Percentiles rank a stretch among this genome's conserved stretches.
Conservation (phyloP, 2,329 filamentous ascomycete species). For the Aureobasidium zeae region DNA sequence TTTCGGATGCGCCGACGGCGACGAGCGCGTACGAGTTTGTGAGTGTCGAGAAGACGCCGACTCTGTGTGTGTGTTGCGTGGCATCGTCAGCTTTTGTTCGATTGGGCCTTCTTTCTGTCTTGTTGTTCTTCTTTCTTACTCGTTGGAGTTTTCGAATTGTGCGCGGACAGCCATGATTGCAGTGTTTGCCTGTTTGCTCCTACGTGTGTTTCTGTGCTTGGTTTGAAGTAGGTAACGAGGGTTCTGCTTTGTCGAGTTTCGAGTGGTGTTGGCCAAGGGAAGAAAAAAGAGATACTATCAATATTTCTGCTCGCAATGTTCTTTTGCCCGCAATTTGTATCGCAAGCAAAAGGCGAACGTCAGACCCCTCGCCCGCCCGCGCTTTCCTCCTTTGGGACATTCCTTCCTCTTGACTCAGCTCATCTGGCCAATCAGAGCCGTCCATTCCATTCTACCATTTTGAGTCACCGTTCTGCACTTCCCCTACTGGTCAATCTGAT, state of each 20-base stretch:
- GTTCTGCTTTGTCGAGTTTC: background rate
- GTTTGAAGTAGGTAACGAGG: too few relatives aligned
- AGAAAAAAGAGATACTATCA: too few relatives aligned
- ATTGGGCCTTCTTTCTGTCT: background rate
- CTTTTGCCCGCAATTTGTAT: constrained; percentile 15
- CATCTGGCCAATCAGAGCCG: constrained; percentile 2
- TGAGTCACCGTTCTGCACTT: constrained; percentile 3
- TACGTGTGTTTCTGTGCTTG: too few relatives aligned
- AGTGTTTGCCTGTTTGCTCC: too few relatives aligned
- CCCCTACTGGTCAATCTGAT: background rate
- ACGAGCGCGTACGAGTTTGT: constrained; percentile 96
- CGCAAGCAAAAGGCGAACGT: too few relatives aligned
- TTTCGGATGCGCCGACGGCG: constrained; percentile 89
- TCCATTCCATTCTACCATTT: background rate
- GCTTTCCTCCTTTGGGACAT: constrained; percentile 9
- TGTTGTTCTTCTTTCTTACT: constrained; percentile 47
- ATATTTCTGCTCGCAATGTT: too few relatives aligned
- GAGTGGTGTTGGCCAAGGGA: background rate
- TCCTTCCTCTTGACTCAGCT: background rate
- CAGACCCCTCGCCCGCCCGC: constrained; percentile 12
- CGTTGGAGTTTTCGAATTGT: constrained; percentile 82
- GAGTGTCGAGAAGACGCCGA: constrained; percentile 92
- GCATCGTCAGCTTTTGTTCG: background rate
- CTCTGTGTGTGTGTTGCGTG: constrained; percentile 47
- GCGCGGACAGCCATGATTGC: constrained; percentile 45